Conservation (phyloP, 2,329 filamentous ascomycete species). For the Hymenotorrendiella dingleyae region DNA sequence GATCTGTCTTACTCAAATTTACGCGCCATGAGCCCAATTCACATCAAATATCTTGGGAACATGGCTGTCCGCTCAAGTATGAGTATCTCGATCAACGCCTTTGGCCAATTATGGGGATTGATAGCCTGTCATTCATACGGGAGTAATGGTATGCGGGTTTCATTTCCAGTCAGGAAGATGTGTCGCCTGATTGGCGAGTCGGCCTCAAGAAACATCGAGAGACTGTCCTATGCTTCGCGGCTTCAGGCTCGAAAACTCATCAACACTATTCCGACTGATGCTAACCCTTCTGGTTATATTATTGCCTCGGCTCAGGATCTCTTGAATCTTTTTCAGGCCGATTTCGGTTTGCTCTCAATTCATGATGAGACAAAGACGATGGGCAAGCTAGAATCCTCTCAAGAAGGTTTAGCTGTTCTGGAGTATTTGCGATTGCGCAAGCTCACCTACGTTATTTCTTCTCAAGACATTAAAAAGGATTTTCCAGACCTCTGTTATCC, state of each 20-base stretch:
- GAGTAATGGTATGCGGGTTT: constrained; percentile 74
- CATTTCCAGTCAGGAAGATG: constrained; percentile 88
- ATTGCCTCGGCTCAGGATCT: constrained; percentile 84
- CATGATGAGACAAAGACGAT: constrained; percentile 84
- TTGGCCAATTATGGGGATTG: constrained; percentile 79
- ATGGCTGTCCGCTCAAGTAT: constrained; percentile 93
- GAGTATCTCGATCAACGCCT: constrained; percentile 88
- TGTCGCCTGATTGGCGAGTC: constrained; percentile 82
- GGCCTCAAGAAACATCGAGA: constrained; percentile 80
- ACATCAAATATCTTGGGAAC: constrained; percentile 78
- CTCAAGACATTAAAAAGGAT: constrained; percentile 68
- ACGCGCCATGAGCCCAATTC: constrained; percentile 84
- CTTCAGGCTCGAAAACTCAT: constrained; percentile 84
- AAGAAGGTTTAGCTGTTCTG: constrained; percentile 77
- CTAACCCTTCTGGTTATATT: constrained; percentile 84
- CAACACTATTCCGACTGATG: constrained; percentile 73
- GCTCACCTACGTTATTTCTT: constrained; percentile 69
- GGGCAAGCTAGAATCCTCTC: constrained; percentile 66
- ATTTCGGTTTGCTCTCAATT: constrained; percentile 81
- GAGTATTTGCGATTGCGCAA: constrained; percentile 76
- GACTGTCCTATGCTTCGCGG: constrained; percentile 77
- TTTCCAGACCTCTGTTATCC: constrained; percentile 77
- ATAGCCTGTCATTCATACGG: constrained; percentile 85
- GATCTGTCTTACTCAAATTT: constrained; percentile 70
- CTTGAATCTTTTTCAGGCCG: constrained; percentile 76